A percentile compares a stretch with the other conserved stretches of the same genome.
Evolutionary conservation across 2,329 filamentous ascomycete genomes (phyloP).

Genomic region (Dryadomyces quercivorus): DNA sequence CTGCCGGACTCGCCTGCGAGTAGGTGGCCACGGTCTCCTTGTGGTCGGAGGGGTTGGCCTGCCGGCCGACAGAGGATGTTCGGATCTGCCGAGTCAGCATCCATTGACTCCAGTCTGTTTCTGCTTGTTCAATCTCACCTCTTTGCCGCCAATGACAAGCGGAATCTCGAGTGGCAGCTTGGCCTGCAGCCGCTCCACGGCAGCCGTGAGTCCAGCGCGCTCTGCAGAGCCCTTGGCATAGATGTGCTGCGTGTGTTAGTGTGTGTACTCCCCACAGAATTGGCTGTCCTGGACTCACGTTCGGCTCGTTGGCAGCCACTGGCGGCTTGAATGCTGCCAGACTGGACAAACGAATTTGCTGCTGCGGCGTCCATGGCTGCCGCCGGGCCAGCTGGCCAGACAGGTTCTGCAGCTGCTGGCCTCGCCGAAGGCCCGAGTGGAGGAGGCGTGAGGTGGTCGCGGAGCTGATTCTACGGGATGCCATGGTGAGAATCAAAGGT

Average conservation of each 20-base stretch:
- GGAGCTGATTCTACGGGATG: slow-evolving; percentile 9
- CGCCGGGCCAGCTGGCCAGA: background rate
- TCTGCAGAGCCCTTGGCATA: slow-evolving; percentile 77
- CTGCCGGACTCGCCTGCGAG: slow-evolving; percentile 63
- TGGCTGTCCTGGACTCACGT: slow-evolving; percentile 46
- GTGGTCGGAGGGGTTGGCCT: slow-evolving; percentile 77
- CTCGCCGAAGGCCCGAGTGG: slow-evolving; percentile 3
- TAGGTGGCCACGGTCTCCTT: slow-evolving; percentile 66
- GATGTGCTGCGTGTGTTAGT: slow-evolving; percentile 52
- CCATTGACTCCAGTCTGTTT: background rate
- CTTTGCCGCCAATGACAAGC: slow-evolving; percentile 70
- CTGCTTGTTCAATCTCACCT: slow-evolving; percentile 33
- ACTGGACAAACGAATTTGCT: slow-evolving; percentile 32
- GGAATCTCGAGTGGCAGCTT: slow-evolving; percentile 66
- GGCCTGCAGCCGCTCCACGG: slow-evolving; percentile 57
- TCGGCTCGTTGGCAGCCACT: slow-evolving; percentile 84
- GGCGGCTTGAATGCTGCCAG: slow-evolving; percentile 83
- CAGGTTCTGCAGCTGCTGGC: background rate
- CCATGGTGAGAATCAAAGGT: slow-evolving; percentile 5
- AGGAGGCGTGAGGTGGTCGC: slow-evolving; percentile 7
- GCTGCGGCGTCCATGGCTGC: background rate
- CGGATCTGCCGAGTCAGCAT: slow-evolving; percentile 39
- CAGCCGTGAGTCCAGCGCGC: slow-evolving; percentile 61
- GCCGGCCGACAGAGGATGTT: slow-evolving; percentile 51
- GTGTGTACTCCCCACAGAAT: background rate